phyloP scores from a whole-genome alignment of 352 stramenopile species.

The Phytophthora pistaciae region DNA sequence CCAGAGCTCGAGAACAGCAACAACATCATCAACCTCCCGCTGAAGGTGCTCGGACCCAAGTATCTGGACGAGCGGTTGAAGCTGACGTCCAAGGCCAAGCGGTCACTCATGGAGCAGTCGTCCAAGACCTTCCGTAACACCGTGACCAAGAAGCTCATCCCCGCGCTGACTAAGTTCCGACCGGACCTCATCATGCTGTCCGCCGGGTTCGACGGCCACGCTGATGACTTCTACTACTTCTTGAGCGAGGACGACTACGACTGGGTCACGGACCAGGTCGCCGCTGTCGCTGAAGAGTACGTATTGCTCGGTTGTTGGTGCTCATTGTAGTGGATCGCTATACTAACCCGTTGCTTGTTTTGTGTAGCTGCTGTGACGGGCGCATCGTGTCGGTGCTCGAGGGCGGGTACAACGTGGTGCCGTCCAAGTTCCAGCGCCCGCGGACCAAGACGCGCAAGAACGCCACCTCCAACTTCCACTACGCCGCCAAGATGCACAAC shows the following conservation, averaged over 20 bases:
- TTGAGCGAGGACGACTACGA: slow-evolving; percentile 89
- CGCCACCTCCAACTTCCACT: slow-evolving; percentile 62
- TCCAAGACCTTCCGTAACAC: slow-evolving; percentile 56
- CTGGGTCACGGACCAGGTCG: slow-evolving; percentile 87
- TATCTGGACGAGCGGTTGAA: slow-evolving; percentile 70
- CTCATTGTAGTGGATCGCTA: neutral
- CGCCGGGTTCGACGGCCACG: slow-evolving; percentile 73
- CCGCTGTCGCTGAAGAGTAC: slow-evolving; percentile 93
- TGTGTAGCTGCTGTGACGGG: slow-evolving; percentile 85
- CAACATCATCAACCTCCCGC: slow-evolving; percentile 68
- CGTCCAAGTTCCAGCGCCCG: slow-evolving; percentile 51
- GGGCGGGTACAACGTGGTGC: slow-evolving; percentile 91
- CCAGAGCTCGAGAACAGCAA: slow-evolving; percentile 50
- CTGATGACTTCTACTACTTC: slow-evolving; percentile 77
- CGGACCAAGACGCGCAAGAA: slow-evolving; percentile 37
- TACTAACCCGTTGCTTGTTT: slow-evolving; percentile 6
- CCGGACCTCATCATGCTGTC: slow-evolving; percentile 77
- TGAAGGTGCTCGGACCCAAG: slow-evolving; percentile 58
- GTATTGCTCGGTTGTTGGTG: slow-evolving; percentile 11
- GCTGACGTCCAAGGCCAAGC: slow-evolving; percentile 63
- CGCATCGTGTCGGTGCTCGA: slow-evolving; percentile 96
- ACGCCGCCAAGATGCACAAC: slow-evolving; percentile 58
- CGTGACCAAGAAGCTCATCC: slow-evolving; percentile 55
- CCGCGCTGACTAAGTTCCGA: slow-evolving; percentile 53
- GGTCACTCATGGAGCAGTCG: slow-evolving; percentile 55